Conservation (phyloP, 768 basidiomycete species). For the Saitozyma sp. region DNA sequence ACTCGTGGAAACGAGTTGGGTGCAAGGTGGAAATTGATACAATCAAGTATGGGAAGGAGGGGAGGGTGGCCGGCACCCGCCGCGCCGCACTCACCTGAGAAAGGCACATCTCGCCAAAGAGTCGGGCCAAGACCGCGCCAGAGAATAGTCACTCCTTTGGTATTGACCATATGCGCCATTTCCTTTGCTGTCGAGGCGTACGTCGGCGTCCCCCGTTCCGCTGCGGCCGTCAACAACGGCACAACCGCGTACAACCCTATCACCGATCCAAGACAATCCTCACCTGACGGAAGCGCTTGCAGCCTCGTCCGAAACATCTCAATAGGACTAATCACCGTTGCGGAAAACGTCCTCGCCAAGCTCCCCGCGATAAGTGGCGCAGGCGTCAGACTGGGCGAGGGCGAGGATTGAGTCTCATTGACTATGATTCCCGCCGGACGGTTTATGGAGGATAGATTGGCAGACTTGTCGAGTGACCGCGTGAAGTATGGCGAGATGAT, state of each 20-base stretch:
- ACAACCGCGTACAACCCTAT: neutral
- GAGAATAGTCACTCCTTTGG: conserved; percentile 68
- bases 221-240: conserved; percentile 8
- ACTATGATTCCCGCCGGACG: neutral
- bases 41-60: neutral
- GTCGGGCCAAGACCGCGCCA: conserved; percentile 92
- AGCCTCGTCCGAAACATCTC: conserved; percentile 51
- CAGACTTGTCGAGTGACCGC: conserved; percentile 27
- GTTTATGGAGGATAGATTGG: conserved; percentile 32
- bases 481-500: conserved; percentile 38
- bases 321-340: conserved; percentile 57
- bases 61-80: neutral
- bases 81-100: conserved; percentile 64
- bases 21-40: neutral
- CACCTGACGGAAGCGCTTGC: conserved; percentile 44
- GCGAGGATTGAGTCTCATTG: too few relatives aligned
- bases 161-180: conserved; percentile 62
- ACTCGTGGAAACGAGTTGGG: too few relatives aligned
- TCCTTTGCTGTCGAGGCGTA: conserved; percentile 52
- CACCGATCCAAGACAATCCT: conserved; percentile 1
- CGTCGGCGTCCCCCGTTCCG: conserved; percentile 39
- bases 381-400: conserved; percentile 44
- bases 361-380: conserved; percentile 81
- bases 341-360: conserved; percentile 74
- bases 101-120: conserved; percentile 95